phyloP scores from a whole-genome alignment of 441 rosid genomes.

The Corymbia citriodora region DNA sequence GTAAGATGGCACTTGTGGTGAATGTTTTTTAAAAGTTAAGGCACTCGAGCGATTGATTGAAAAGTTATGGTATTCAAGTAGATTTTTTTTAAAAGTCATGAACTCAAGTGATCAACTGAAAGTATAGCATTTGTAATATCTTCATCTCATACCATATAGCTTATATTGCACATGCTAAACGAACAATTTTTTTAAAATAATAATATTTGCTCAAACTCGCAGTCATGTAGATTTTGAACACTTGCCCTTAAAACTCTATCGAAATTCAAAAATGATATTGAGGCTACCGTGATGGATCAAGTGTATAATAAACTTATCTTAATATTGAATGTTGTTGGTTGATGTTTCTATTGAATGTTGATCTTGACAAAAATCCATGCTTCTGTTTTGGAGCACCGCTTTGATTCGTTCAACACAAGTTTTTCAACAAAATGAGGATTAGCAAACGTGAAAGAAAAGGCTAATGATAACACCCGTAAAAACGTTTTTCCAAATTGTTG shows the following conservation, averaged over 20 bases:
- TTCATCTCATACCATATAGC: neutral
- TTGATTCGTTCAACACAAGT: neutral
- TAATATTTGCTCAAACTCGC: accelerated
- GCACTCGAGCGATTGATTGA: no score
- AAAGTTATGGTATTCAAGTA: no score
- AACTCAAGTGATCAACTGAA: no score
- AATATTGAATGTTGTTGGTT: neutral
- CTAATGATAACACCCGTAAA: neutral
- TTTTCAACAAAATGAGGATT: neutral
- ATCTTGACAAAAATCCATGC: neutral
- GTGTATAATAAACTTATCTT: neutral
- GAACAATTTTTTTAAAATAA: neutral
- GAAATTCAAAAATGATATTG: neutral
- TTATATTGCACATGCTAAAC: neutral
- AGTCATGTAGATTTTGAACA: neutral
- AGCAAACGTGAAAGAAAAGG: neutral
- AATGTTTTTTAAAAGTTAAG: no score
- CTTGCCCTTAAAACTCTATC: neutral
- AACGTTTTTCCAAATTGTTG: neutral
- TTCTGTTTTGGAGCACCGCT: neutral
- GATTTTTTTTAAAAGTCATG: no score
- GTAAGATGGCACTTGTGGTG: neutral
- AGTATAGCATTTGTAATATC: neutral
- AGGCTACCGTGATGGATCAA: neutral
- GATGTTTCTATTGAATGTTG: neutral